Conservation (phyloP, 768 basidiomycete species). For the Tylopilus plumbeoviolaceoides region DNA sequence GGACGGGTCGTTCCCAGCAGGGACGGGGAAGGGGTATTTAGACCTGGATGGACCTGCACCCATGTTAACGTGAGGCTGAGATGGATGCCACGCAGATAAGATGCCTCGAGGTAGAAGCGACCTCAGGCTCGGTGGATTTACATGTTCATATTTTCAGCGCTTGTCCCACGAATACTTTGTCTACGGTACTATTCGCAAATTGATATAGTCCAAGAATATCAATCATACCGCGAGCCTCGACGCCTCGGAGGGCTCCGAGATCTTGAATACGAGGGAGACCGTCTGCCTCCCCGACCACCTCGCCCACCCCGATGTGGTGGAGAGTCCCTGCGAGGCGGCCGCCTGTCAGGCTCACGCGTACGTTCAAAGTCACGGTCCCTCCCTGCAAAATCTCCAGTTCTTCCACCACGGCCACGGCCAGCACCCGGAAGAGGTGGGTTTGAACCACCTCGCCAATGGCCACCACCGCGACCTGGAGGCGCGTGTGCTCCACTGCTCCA, state of each 20-base stretch:
- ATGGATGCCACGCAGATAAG: conserved; percentile 6
- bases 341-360: conserved; percentile 42
- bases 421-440: conserved; percentile 42
- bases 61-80: conserved; percentile 5
- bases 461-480: conserved; percentile 49
- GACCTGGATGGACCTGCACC: conserved; percentile 23
- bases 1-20: conserved; percentile 2
- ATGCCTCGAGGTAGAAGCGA: conserved; percentile 2
- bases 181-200: too few relatives aligned
- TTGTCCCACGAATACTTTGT: too few relatives aligned
- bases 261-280: conserved; percentile 34
- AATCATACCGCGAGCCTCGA: conserved; percentile 32
- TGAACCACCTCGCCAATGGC: conserved; percentile 75
- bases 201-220: conserved; percentile 8
- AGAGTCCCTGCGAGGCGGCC: conserved; percentile 47
- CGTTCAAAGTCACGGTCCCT: conserved; percentile 37
- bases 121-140: too few relatives aligned
- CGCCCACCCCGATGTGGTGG: conserved; percentile 46
- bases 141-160: too few relatives aligned
- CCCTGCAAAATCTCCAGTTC: conserved; percentile 30
- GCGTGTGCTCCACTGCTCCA: conserved; percentile 42
- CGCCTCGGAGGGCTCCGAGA: conserved; percentile 43
- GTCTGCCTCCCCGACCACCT: conserved; percentile 40
- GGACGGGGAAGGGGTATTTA: conserved; percentile 17
- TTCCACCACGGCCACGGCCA: conserved; percentile 42